These are phyloP conservation scores for Xylaria grammica DNA, from an alignment of 495 filamentous ascomycete species.

Conservation along the genomic window DNA sequence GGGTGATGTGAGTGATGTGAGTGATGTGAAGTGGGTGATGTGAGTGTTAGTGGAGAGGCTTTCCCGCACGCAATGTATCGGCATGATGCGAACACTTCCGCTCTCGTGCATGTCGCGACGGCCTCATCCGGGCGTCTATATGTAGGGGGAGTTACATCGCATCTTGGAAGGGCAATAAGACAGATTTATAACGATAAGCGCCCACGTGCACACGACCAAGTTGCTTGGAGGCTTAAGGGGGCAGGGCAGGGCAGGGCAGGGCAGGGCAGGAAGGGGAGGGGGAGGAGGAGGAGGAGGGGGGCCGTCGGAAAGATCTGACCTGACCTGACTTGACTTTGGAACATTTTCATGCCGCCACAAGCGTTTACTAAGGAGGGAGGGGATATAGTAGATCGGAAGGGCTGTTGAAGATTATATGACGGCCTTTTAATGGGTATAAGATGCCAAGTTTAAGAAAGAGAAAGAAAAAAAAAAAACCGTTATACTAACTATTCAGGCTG, in stretches of 20 bases:
- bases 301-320: too few relatives aligned
- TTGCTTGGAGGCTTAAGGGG: not conserved
- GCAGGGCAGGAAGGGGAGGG: too few relatives aligned
- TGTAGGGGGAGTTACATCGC: slow-evolving; percentile 16
- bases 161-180: slow-evolving; percentile 1
- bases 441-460: not conserved
- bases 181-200: slow-evolving; percentile 9
- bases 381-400: too few relatives aligned
- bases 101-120: slow-evolving; percentile 14
- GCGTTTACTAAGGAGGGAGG: not conserved
- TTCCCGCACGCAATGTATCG: not conserved
- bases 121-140: slow-evolving; percentile 23
- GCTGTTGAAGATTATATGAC: too few relatives aligned
- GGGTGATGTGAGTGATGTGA: too few relatives aligned
- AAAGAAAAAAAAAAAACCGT: not conserved
- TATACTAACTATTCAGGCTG: not conserved
- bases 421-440: not conserved
- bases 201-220: slow-evolving; percentile 14
- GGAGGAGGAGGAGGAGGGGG: too few relatives aligned
- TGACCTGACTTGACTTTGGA: not conserved
- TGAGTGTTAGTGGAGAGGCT: too few relatives aligned
- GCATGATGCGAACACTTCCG: slow-evolving; percentile 19
- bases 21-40: too few relatives aligned
- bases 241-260: too few relatives aligned
- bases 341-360: slow-evolving; percentile 4